These are phyloP conservation scores for Paratinospora sagittata DNA, from an alignment of 164 flowering plant genomes.

Conservation along the genomic window DNA sequence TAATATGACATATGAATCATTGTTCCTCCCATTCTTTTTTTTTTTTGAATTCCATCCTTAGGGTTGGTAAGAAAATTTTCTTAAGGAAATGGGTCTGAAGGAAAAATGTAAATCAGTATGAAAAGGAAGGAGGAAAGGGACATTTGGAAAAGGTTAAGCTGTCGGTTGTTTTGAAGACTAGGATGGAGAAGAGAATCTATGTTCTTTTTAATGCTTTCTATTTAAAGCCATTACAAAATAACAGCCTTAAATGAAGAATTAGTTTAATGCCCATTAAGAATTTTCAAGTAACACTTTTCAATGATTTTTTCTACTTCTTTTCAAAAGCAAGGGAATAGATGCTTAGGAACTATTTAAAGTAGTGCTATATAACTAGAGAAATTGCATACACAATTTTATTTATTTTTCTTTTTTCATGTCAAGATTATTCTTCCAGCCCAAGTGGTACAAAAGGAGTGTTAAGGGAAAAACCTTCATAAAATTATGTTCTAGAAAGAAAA, in stretches of 20 bases:
- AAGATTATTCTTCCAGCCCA: background rate
- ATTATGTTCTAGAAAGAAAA: background rate
- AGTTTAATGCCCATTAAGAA: conserved; percentile 3
- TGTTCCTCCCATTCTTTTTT: too few relatives aligned
- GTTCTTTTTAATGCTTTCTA: conserved; percentile 25
- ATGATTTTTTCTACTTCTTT: conserved; percentile 1
- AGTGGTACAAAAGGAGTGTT: background rate
- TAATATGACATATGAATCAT: too few relatives aligned
- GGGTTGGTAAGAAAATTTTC: background rate
- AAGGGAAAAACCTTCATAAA: too few relatives aligned
- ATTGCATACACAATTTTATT: too few relatives aligned
- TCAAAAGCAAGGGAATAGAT: background rate
- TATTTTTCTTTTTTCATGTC: background rate
- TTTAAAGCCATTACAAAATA: conserved; percentile 27
- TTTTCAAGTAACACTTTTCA: background rate
- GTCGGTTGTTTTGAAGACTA: conserved; percentile 30
- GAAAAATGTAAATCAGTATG: background rate
- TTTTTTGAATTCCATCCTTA: background rate
- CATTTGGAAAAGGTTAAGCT: conserved; percentile 20
- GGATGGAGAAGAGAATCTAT: conserved; percentile 18
- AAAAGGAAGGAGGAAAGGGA: background rate
- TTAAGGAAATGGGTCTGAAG: background rate
- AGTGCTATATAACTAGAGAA: background rate
- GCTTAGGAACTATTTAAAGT: background rate
- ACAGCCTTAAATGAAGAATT: conserved; percentile 35